Evolutionary conservation across 228 moss, liverwort and hornwort genomes (phyloP).

Genomic region (Sphagnum fallax): DNA sequence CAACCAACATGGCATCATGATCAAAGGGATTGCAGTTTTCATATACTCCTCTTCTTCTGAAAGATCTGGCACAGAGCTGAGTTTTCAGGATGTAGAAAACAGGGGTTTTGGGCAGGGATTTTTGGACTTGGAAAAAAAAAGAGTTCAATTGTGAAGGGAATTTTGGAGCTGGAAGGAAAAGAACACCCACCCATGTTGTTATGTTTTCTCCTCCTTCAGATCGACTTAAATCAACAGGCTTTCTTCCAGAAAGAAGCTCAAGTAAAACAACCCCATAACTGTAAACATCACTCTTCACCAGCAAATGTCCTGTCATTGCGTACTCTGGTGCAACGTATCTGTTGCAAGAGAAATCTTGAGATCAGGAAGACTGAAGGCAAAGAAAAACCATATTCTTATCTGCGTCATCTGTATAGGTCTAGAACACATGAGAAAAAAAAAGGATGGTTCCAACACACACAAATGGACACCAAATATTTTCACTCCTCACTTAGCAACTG

Average conservation of each 20-base stretch:
- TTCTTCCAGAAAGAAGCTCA: conserved; percentile 86
- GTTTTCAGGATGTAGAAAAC: neutral
- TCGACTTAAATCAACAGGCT: conserved; percentile 74
- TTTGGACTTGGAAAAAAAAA: neutral
- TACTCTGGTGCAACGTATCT: conserved; percentile 97
- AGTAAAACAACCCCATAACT: conserved; percentile 91
- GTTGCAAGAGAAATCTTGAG: neutral
- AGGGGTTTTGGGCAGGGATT: too few relatives aligned
- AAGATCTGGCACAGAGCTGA: neutral
- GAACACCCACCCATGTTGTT: conserved; percentile 71
- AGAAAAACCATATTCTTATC: too few relatives aligned
- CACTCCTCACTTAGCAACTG: too few relatives aligned
- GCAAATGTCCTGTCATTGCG: conserved; percentile 89
- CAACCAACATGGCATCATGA: neutral
- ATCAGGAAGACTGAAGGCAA: neutral
- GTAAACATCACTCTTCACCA: conserved; percentile 94
- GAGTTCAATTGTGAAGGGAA: neutral
- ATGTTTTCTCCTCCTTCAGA: conserved; percentile 83
- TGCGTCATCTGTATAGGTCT: too few relatives aligned
- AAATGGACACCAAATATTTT: neutral
- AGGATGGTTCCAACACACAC: neutral
- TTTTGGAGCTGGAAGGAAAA: neutral
- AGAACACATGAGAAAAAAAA: too few relatives aligned
- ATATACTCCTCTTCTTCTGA: neutral
- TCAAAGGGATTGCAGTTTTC: neutral